Base-by-base conservation (phyloP, 2,329 filamentous ascomycete genomes). In the Fusarium burgessii region DNA sequence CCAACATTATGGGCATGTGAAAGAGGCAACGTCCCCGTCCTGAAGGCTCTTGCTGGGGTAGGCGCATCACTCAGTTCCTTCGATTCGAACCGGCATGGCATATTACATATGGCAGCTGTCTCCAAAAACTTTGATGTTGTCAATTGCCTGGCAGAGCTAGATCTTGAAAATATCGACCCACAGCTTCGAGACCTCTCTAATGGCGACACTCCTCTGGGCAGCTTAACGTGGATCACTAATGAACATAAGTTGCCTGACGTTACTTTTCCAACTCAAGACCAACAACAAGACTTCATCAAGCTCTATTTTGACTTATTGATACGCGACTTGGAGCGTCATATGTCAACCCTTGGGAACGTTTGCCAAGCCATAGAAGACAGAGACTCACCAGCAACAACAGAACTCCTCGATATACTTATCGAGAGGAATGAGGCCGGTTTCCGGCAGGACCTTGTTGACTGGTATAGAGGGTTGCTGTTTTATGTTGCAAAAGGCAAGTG, bases 71-170 rank as follows among this genome's bases (percentile, higher is more conserved):
- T 73, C 0, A 2, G 5, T 2, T 17, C n/a, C 8, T 25, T 25
- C 3, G 0, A 1, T 8, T 3, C 1, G 6, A 0, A 0, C 0
- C 4, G 6, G 2, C 0, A 1, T 0, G 58, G 65, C 2, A 36
- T 66, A 15, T 2, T 73, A 1, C 58, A 71, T 11, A 0, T 0
- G 0, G 42, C 49, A 0, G 52, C 64, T 23, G 0, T 0, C 0
- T 2, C 1, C 7, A 1, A 20, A 2, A 13, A 29, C 6, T 7
- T 60, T 2, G 46, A 49, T 3, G 13, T n/a, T 9, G 10, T 67
- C 0, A 5, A 18, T 20, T 57, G 14, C 25, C 40, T 71, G 0
- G 9, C 27, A 8, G 7, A 38, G 6, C 45, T 58, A 3, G 13
- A 62, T 6, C 47, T 69, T 3, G 15, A 20, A 1, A 29, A 4